Conservation (phyloP, 2,329 filamentous ascomycete genomes). For the Xylaria sp. region DNA sequence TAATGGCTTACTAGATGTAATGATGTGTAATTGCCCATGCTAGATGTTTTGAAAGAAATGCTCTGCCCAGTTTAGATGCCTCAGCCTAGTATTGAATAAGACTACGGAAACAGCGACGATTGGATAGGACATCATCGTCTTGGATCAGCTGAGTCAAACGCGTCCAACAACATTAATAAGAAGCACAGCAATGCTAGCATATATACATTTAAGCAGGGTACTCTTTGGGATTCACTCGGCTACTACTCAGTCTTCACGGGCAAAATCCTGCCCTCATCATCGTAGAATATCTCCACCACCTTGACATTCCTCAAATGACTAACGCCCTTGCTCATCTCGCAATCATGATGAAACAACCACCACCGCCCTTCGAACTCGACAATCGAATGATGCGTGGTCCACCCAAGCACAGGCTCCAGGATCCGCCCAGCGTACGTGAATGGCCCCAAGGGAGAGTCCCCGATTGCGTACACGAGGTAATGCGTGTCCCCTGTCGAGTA, state of each 20-base stretch:
- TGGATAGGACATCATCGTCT: too few species aligned
- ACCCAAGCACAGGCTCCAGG: constrained; percentile 76
- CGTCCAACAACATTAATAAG: too few species aligned
- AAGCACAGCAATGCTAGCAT: too few species aligned
- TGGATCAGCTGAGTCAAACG: too few species aligned
- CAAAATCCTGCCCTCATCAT: constrained; percentile 66
- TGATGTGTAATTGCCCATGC: not conserved
- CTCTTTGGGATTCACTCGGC: not conserved
- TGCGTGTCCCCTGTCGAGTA: constrained; percentile 83
- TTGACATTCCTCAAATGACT: constrained; percentile 77
- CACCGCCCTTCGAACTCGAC: constrained; percentile 74
- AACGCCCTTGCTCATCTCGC: constrained; percentile 69
- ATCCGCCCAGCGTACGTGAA: constrained; percentile 76
- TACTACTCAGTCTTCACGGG: constrained; percentile 42
- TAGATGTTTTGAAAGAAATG: too few species aligned
- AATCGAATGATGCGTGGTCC: constrained; percentile 83
- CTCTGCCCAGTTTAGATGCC: too few species aligned
- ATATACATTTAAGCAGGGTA: too few species aligned
- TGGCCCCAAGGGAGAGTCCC: constrained; percentile 69
- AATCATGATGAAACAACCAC: constrained; percentile 81
- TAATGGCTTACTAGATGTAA: not conserved
- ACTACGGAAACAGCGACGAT: too few species aligned
- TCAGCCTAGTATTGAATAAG: too few species aligned
- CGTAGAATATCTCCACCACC: constrained; percentile 76
- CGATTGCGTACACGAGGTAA: constrained; percentile 72